Base-by-base conservation (phyloP, 805 yeast genomes). In the Candida anglica region DNA sequence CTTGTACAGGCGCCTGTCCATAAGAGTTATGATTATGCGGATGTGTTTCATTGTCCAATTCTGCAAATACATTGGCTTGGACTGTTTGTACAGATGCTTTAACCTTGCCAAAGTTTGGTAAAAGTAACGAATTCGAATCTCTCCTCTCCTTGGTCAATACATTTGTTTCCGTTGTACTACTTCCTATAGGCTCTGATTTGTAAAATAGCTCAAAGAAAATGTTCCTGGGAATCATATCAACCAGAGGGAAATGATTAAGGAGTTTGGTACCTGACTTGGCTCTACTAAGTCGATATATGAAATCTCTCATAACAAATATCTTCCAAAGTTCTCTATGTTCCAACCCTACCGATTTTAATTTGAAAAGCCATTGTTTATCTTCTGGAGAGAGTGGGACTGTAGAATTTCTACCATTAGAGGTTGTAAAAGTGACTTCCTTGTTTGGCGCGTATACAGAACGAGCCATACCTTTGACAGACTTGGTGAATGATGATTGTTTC, bases 261-360 rank as follows among this genome's bases (percentile, higher is more conserved):
- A 29, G 32, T 17, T 15, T 27, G 24, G 11, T 28, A 9, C 27
- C 32, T 25, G 39, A 23, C 30, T 26, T 14, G 19, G 42, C 40
- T 31, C 71, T 63, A 1, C 84, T 73, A 3, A 78, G 75, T 31
- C 79, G 75, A 39, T 60, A 69, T 6, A 89, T 71, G 44, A 86
- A 84, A 19, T 80, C 80, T 36, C 89, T 68, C 36, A 87, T 56
- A 3, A 75, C 75, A 11, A 80, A 79, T 9, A 91, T 59, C 53
- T 89, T 91, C 97, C 97, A 91, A 17, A 86, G 46, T 28, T 87
- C 94, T 6, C 65, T 67, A 7, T 79, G 86, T 6, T 66, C 67
- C 33, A 91, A 58, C 0, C 97, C 98, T n/a, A 86, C 68, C 2
- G 81, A 68, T 30, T 75, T 71, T 27, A 91, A 62, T 41, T 81